A percentile compares a stretch with the other conserved stretches of the same genome.
phyloP scores from a whole-genome alignment of 164 flowering plant genomes.

The Umbellularia californica region DNA sequence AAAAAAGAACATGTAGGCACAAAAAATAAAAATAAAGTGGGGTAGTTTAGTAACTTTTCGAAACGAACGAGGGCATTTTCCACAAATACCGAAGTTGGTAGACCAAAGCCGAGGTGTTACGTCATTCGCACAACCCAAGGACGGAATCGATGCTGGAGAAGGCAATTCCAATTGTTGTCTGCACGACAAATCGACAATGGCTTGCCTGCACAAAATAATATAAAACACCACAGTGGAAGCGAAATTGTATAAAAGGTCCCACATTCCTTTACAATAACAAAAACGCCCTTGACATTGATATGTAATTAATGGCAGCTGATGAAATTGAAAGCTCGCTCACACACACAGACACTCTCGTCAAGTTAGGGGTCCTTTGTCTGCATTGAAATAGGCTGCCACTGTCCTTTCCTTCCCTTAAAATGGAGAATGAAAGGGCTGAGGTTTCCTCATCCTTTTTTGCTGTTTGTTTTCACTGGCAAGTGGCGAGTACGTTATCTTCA shows the following conservation, averaged over 20 bases:
- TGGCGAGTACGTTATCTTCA: too few species aligned
- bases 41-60: not conserved
- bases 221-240: not conserved
- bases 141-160: not conserved
- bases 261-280: not conserved
- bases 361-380: too few species aligned
- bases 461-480: too few species aligned
- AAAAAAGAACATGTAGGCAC: not conserved
- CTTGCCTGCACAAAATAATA: not conserved
- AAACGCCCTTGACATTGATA: not conserved
- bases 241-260: not conserved
- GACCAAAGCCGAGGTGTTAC: not conserved
- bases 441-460: too few species aligned
- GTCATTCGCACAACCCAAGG: not conserved
- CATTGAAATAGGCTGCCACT: too few species aligned
- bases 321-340: too few species aligned
- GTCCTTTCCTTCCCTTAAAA: too few species aligned
- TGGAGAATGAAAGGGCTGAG: too few species aligned
- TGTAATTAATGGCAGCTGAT: too few species aligned
- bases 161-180: not conserved
- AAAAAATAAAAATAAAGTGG: not conserved
- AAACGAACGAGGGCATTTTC: not conserved
- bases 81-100: not conserved
- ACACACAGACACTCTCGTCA: too few species aligned
- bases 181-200: not conserved